These are phyloP conservation scores for Ophiostoma quercus DNA, from an alignment of 2,329 filamentous ascomycete genomes.

Conservation along the genomic window DNA sequence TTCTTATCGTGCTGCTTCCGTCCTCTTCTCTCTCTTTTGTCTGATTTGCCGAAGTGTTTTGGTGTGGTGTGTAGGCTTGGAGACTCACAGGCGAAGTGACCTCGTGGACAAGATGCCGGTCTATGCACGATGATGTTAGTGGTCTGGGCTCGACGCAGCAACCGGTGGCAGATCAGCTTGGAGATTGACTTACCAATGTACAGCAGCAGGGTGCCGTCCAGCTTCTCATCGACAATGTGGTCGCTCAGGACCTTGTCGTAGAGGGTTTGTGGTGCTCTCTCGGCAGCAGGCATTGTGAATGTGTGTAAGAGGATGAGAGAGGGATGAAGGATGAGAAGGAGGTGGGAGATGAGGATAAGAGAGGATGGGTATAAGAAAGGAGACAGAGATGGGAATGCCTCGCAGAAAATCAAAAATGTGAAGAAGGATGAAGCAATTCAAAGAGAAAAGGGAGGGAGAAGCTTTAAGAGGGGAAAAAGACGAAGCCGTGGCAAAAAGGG, in stretches of 20 bases:
- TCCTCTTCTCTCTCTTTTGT: background rate
- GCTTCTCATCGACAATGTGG: constrained; percentile 92
- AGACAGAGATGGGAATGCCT: background rate
- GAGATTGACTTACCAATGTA: constrained; percentile 69
- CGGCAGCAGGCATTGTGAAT: constrained; percentile 63
- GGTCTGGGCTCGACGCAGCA: background rate
- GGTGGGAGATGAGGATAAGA: background rate
- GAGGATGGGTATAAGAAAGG: background rate
- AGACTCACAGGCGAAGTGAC: constrained; percentile 83
- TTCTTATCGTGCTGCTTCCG: background rate
- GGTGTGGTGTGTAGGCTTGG: background rate
- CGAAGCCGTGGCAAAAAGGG: constrained; percentile 14
- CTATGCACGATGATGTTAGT: constrained; percentile 40
- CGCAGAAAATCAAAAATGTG: background rate
- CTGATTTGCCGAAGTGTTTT: background rate
- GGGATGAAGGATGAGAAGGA: background rate
- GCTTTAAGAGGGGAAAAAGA: constrained; percentile 16
- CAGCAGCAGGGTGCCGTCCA: constrained; percentile 84
- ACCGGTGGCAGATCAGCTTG: constrained; percentile 34
- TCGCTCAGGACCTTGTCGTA: constrained; percentile 97
- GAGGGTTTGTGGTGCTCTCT: constrained; percentile 70
- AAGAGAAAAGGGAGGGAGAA: constrained; percentile 15
- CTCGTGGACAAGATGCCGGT: constrained; percentile 95
- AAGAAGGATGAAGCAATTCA: background rate
- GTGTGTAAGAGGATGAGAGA: constrained; percentile 5